These are phyloP conservation scores for Macrolepiota fuliginosa DNA, from an alignment of 768 basidiomycete genomes.

Conservation along the genomic window DNA sequence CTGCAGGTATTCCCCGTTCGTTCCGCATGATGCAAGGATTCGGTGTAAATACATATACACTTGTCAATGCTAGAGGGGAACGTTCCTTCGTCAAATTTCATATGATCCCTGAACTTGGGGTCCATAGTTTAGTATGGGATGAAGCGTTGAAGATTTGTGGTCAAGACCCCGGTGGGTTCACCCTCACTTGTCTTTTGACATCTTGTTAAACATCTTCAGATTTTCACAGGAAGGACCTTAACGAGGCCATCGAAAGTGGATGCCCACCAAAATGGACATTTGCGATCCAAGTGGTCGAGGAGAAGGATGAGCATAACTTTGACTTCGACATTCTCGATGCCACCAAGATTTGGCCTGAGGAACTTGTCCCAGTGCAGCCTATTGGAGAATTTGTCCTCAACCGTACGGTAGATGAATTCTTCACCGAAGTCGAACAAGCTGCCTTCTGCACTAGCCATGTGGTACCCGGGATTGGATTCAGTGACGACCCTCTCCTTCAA, in stretches of 20 bases:
- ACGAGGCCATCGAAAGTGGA: constrained; percentile 76
- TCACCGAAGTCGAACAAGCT: constrained; percentile 85
- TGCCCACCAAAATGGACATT: constrained; percentile 77
- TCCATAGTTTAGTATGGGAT: constrained; percentile 85
- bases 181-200: background rate
- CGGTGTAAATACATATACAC: constrained; percentile 82
- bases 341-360: constrained; percentile 85
- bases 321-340: constrained; percentile 88
- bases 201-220: constrained; percentile 34
- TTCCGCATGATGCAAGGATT: constrained; percentile 90
- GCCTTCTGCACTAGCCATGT: constrained; percentile 82
- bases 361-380: constrained; percentile 70
- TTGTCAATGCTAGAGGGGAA: constrained; percentile 64
- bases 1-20: constrained; percentile 70
- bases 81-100: constrained; percentile 88
- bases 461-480: constrained; percentile 69
- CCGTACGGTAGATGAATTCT: constrained; percentile 69
- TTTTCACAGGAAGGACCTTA: constrained; percentile 84
- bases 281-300: constrained; percentile 69
- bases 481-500: constrained; percentile 79
- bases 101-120: constrained; percentile 77
- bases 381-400: constrained; percentile 76
- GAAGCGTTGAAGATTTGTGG: constrained; percentile 82
- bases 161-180: constrained; percentile 68
- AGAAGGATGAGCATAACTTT: constrained; percentile 74